Conservation (phyloP, 2,329 filamentous ascomycete genomes). For the Nothomitra cinnamomea region DNA sequence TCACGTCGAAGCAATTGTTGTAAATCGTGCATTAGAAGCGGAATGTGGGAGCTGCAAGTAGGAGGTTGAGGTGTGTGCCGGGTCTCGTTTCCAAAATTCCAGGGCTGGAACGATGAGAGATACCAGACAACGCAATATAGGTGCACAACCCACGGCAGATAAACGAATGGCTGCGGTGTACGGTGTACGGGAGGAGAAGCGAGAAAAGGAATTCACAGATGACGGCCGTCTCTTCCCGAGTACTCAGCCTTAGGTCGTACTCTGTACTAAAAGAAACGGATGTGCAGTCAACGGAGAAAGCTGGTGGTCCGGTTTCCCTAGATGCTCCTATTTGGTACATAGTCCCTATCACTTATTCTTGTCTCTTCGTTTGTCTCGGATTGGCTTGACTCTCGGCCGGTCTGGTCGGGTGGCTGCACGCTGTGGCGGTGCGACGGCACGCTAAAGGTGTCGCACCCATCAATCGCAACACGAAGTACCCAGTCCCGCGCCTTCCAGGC, state of each 20-base stretch:
- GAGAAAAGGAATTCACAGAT: not conserved
- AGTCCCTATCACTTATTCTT: not conserved
- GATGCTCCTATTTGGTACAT: no score
- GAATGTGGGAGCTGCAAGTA: not conserved
- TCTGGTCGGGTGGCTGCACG: not conserved
- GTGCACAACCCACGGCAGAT: not conserved
- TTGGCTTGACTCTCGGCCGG: not conserved
- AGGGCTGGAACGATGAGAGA: not conserved
- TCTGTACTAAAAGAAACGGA: not conserved
- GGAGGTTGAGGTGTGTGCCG: not conserved
- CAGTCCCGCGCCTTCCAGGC: no score
- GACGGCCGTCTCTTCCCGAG: not conserved
- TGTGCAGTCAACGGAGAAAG: not conserved
- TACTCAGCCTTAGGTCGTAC: not conserved
- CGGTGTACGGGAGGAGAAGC: no score
- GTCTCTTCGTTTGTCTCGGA: no score
- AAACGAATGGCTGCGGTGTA: conserved; percentile 1
- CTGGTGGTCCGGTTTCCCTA: no score
- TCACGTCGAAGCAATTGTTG: not conserved
- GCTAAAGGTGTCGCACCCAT: not conserved
- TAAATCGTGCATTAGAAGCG: not conserved
- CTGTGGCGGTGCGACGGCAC: not conserved
- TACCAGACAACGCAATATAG: not conserved
- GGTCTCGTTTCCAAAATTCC: not conserved
- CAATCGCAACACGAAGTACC: no score